A percentile compares a stretch with the other conserved stretches of the same genome.
Conservation (phyloP, 768 basidiomycete genomes). For the Cystobasidiopsis lactophilus region DNA sequence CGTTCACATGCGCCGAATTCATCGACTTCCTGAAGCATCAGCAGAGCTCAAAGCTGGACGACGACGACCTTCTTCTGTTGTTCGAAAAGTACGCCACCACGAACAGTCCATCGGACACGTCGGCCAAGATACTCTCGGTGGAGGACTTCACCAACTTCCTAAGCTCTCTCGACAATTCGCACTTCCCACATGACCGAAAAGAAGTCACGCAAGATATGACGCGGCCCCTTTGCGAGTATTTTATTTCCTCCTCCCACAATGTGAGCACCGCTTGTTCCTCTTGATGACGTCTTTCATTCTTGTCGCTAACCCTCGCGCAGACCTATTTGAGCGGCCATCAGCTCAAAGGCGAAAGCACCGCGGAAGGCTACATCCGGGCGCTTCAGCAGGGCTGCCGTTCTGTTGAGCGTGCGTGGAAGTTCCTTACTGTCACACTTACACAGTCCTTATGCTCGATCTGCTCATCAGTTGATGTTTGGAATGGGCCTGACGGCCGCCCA, state of each 20-base stretch:
- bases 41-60: constrained; percentile 27
- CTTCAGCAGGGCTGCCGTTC: constrained; percentile 74
- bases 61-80: not conserved
- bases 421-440: not conserved
- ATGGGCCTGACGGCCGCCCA: constrained; percentile 46
- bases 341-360: constrained; percentile 50
- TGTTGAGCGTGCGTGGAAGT: constrained; percentile 52
- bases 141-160: constrained; percentile 60
- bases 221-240: constrained; percentile 65
- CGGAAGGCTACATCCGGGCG: constrained; percentile 82
- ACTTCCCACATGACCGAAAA: constrained; percentile 28
- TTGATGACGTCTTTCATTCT: too few relatives aligned
- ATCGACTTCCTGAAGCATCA: constrained; percentile 32
- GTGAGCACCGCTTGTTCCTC: constrained; percentile 1
- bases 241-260: constrained; percentile 73
- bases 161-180: constrained; percentile 51
- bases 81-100: constrained; percentile 16
- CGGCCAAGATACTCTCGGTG: too few relatives aligned
- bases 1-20: constrained; percentile 29
- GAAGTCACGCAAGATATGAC: constrained; percentile 66
- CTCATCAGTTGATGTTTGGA: constrained; percentile 71
- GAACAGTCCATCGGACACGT: not conserved
- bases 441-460: not conserved
- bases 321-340: constrained; percentile 76
- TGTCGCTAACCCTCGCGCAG: constrained; percentile 1